phyloP scores from a whole-genome alignment of 306 rosid species.

The Myrica gale region DNA sequence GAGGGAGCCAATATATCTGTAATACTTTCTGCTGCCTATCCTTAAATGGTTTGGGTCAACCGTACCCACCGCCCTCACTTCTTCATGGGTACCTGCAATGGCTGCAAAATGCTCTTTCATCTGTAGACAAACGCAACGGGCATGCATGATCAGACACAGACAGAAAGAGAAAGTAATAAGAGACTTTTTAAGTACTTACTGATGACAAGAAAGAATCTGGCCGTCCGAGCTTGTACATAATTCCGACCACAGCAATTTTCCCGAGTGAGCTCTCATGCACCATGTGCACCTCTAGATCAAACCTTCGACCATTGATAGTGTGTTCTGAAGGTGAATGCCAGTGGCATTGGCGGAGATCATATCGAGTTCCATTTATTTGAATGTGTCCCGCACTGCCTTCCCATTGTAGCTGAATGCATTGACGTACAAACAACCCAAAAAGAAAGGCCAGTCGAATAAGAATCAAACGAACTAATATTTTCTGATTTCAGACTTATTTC shows the following conservation, averaged over 20 bases:
- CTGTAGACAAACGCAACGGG: constrained; percentile 22
- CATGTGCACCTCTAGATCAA: constrained; percentile 64
- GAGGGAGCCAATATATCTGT: constrained; percentile 71
- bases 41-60: constrained; percentile 42
- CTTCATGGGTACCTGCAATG: constrained; percentile 17
- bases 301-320: constrained; percentile 50
- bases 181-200: constrained; percentile 30
- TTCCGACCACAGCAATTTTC: constrained; percentile 51
- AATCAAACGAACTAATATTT: background rate
- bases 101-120: constrained; percentile 30
- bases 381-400: constrained; percentile 41
- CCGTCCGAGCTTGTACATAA: constrained; percentile 46
- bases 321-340: constrained; percentile 91
- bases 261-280: constrained; percentile 56
- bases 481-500: background rate
- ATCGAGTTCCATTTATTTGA: constrained; percentile 45
- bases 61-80: constrained; percentile 31
- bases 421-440: background rate
- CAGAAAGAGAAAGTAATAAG: background rate
- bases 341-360: constrained; percentile 54
- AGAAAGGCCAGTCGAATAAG: background rate
- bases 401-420: constrained; percentile 50
- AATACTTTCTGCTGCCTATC: constrained; percentile 33
- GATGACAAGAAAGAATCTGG: constrained; percentile 51
- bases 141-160: background rate